phyloP scores from a whole-genome alignment of 805 yeast species.

The Candida loeiensis region DNA sequence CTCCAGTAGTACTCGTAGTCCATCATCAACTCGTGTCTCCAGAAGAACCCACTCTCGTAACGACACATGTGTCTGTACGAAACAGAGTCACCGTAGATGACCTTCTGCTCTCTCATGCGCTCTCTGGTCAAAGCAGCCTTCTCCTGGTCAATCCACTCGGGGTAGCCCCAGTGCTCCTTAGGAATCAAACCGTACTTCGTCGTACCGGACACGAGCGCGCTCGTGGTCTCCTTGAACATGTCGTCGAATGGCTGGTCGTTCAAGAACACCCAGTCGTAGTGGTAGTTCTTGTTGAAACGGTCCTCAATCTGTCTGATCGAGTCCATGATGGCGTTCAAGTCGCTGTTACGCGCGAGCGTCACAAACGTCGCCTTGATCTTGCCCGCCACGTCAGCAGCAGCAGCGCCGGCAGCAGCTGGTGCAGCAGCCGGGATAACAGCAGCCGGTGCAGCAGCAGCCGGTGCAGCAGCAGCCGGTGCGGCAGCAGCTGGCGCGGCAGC shows the following conservation, averaged over 20 bases:
- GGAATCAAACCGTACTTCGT: constrained; percentile 79
- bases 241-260: constrained; percentile 84
- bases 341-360: constrained; percentile 74
- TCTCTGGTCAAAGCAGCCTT: constrained; percentile 65
- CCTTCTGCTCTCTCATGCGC: constrained; percentile 49
- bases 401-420: constrained; percentile 5
- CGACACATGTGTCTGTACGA: constrained; percentile 93
- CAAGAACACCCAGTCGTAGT: constrained; percentile 94
- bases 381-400: constrained; percentile 9
- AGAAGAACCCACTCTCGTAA: constrained; percentile 86
- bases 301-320: constrained; percentile 83
- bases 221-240: constrained; percentile 69
- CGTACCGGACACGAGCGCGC: constrained; percentile 68
- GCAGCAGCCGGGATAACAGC: constrained; percentile 11
- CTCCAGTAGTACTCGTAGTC: constrained; percentile 94
- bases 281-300: constrained; percentile 73
- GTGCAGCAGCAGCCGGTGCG: constrained; percentile 7
- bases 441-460: constrained; percentile 13
- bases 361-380: constrained; percentile 77
- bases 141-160: constrained; percentile 73
- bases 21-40: constrained; percentile 66
- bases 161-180: constrained; percentile 84
- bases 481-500: constrained; percentile 7
- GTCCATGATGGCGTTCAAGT: constrained; percentile 54
- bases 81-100: constrained; percentile 72